Base-by-base conservation (phyloP, 441 rosid species). In the Erodium texanum region DNA sequence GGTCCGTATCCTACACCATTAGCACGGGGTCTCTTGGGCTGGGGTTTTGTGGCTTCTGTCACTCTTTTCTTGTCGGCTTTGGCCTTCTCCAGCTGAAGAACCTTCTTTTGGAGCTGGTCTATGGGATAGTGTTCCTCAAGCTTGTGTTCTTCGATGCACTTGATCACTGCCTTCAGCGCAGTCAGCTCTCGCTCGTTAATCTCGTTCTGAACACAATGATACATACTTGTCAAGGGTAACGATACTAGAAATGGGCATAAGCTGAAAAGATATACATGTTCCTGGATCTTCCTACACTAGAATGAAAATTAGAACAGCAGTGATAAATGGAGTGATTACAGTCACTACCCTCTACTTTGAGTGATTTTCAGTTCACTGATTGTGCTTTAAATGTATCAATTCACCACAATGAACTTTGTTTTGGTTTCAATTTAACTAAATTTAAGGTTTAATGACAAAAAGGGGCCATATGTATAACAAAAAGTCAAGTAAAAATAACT, bases 101-200 rank as follows among this genome's bases (percentile, higher is more conserved):
- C 85, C 68, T 83, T 80, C 67, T 87, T 85, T 59, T 89, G 90
- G 66, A 94, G 94, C 10, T 86, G 81, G 48, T 86, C 98, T 19
- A 75, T 59, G 18, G 89, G 89, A 76, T 86, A 94, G 73, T 84
- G 94, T 76, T 83, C 92, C 85, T 88, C 97, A n/a, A 94, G 90
- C 78, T 76, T 92, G 72, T 88, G 97, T 78, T 94, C 99, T 75
- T 94, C 97, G 8, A 92, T 78, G 85, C 98, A 89, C 81, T 88
- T 94, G 67, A 88, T 86, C 74, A 90, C 96, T 5, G 89, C 84
- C 74, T 90, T 94, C 2, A 92, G 86, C 5, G 97, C 92, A 72
- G 85, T 66, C 71, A 89, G 86, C 87, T 94, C 99, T 19, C 92
- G 76, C 69, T 92, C 98, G 73, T 75, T 89, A 77, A 85, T 87